Conservation (phyloP, 2,329 filamentous ascomycete genomes). For the Orbilia oligospora region DNA sequence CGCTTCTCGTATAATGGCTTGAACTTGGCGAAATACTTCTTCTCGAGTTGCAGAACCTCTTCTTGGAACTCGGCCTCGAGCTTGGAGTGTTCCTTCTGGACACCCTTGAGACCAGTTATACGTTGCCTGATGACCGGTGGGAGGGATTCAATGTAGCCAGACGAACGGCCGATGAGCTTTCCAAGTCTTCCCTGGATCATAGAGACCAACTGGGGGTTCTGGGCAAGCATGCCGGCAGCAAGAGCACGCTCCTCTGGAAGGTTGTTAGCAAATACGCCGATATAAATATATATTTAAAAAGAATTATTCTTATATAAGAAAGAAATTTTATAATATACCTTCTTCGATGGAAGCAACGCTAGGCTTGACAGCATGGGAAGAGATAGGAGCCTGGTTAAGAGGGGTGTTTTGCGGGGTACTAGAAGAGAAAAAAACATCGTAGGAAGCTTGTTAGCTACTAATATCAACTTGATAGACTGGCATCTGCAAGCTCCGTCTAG, state of each 20-base stretch:
- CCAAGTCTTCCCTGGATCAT: conserved; percentile 99
- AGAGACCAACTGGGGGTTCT: conserved; percentile 92
- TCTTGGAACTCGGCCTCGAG: conserved; percentile 98
- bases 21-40: conserved; percentile 99
- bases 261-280: background rate
- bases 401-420: conserved; percentile 99
- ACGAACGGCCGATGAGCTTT: conserved; percentile 91
- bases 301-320: conserved; percentile 41
- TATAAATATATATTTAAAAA: conserved; percentile 55
- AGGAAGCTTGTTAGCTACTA: conserved; percentile 66
- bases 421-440: conserved; percentile 63
- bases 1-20: conserved; percentile 97
- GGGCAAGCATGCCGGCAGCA: conserved; percentile 92
- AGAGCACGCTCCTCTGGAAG: conserved; percentile 77
- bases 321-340: conserved; percentile 74
- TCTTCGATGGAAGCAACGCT: conserved; percentile 96
- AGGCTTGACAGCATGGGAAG: conserved; percentile 95
- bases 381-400: conserved; percentile 94
- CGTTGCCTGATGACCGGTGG: conserved; percentile 90
- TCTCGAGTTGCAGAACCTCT: conserved; percentile 97
- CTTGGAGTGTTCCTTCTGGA: conserved; percentile 98
- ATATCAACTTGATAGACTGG: conserved; percentile 68
- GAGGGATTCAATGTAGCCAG: conserved; percentile 97
- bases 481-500: conserved; percentile 31
- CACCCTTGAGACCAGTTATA: conserved; percentile 94